phyloP scores from a whole-genome alignment of 1,284 basidiomycete species.

The Apiotrichum porosum region DNA sequence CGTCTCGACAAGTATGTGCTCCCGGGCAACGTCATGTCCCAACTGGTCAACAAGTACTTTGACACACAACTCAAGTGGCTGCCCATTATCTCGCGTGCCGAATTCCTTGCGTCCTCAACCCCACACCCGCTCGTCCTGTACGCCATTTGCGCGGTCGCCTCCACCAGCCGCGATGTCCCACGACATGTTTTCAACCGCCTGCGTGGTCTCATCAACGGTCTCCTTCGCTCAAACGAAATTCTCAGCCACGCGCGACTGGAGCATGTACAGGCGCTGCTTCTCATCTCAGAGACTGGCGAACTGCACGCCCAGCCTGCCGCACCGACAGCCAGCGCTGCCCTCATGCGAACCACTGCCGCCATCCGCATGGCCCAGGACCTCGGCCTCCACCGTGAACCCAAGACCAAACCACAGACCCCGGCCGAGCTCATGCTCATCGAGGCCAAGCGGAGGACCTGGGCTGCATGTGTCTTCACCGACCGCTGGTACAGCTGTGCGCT shows the following conservation, averaged over 20 bases:
- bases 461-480: conserved; percentile 82
- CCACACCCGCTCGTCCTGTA: conserved; percentile 67
- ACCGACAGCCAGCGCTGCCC: conserved; percentile 43
- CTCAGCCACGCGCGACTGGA: conserved; percentile 77
- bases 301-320: conserved; percentile 47
- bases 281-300: conserved; percentile 48
- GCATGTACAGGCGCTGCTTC: conserved; percentile 83
- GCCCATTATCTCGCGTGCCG: conserved; percentile 77
- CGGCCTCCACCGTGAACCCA: conserved; percentile 69
- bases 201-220: conserved; percentile 72
- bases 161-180: conserved; percentile 75
- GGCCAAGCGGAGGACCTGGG: conserved; percentile 79
- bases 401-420: conserved; percentile 24
- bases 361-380: conserved; percentile 93
- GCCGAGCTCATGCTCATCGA: conserved; percentile 58
- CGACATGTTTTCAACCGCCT: conserved; percentile 78
- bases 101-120: conserved; percentile 62
- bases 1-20: conserved; percentile 48
- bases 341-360: conserved; percentile 51
- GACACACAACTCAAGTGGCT: conserved; percentile 75
- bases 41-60: conserved; percentile 87
- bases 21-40: conserved; percentile 66
- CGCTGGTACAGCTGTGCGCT: conserved; percentile 59
- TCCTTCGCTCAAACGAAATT: conserved; percentile 85
- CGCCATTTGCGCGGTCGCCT: conserved; percentile 85